Conservation (phyloP, 768 basidiomycete species). For the Clavaria fumosa region DNA sequence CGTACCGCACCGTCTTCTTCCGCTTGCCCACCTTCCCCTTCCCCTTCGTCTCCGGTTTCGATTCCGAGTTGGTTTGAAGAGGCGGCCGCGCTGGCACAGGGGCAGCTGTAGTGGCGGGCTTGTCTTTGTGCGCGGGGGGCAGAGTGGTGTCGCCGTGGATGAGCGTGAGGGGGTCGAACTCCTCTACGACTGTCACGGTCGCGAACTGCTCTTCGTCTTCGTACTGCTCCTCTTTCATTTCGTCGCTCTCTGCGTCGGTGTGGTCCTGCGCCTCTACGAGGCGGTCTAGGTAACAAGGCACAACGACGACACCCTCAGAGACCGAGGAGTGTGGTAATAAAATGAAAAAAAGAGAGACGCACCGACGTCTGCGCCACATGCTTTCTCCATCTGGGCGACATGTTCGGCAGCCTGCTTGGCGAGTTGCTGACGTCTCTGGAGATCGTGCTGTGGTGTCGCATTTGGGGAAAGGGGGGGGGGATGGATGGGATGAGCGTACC, state of each 20-base stretch:
- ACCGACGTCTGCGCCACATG: constrained; percentile 43
- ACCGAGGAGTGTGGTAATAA: too few relatives aligned
- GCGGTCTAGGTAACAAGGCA: too few relatives aligned
- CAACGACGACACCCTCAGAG: too few relatives aligned
- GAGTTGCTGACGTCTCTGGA: constrained; percentile 61
- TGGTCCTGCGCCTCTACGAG: constrained; percentile 35
- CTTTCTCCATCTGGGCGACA: constrained; percentile 60
- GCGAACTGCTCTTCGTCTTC: constrained; percentile 76
- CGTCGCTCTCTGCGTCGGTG: constrained; percentile 18
- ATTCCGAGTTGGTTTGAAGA: constrained; percentile 9
- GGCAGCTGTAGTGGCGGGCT: too few relatives aligned
- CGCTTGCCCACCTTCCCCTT: constrained; percentile 1
- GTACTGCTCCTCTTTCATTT: constrained; percentile 49
- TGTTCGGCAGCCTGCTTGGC: constrained; percentile 68
- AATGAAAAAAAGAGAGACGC: too few relatives aligned
- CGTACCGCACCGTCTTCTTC: constrained; percentile 40
- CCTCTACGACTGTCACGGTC: constrained; percentile 83
- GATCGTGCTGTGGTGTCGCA: constrained; percentile 10
- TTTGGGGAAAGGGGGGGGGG: background rate
- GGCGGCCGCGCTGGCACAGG: too few relatives aligned
- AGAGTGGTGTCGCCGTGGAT: constrained; percentile 29
- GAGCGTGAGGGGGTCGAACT: constrained; percentile 64
- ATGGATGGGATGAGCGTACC: constrained; percentile 27
- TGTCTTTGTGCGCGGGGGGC: too few relatives aligned
- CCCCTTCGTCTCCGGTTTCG: constrained; percentile 8